phyloP scores from a whole-genome alignment of 768 basidiomycete species.

The Trametes coccinea region DNA sequence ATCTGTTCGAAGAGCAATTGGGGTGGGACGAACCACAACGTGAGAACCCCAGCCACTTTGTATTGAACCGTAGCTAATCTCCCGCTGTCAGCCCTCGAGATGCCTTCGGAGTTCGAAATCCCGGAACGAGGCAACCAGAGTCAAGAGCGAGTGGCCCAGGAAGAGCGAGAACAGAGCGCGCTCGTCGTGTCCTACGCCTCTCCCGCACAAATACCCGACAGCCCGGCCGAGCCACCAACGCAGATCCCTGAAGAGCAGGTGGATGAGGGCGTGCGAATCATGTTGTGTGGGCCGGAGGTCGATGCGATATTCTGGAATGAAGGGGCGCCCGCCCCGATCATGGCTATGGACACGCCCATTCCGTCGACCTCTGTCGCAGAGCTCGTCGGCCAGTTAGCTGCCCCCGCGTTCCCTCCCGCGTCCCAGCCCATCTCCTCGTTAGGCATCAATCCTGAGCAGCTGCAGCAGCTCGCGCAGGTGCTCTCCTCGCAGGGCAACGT shows the following conservation, averaged over 20 bases:
- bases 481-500: slow-evolving; percentile 22
- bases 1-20: slow-evolving; percentile 80
- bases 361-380: slow-evolving; percentile 61
- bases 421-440: slow-evolving; percentile 33
- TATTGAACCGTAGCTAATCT: slow-evolving; percentile 24
- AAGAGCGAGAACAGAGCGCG: slow-evolving; percentile 75
- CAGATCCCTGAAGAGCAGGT: slow-evolving; percentile 68
- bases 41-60: slow-evolving; percentile 43
- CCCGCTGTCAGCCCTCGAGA: slow-evolving; percentile 55
- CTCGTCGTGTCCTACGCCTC: slow-evolving; percentile 76
- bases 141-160: slow-evolving; percentile 68
- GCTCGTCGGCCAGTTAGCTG: slow-evolving; percentile 63
- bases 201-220: slow-evolving; percentile 71
- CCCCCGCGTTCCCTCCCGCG: slow-evolving; percentile 26
- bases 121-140: slow-evolving; percentile 64
- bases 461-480: slow-evolving; percentile 54
- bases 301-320: slow-evolving; percentile 67
- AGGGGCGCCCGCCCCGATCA: slow-evolving; percentile 25
- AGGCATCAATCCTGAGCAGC: slow-evolving; percentile 56
- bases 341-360: slow-evolving; percentile 25
- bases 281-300: slow-evolving; percentile 70
- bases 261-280: slow-evolving; percentile 59
- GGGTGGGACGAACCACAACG: slow-evolving; percentile 85
- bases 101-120: slow-evolving; percentile 57
- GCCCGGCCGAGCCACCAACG: slow-evolving; percentile 66